A percentile compares a stretch with the other conserved stretches of the same genome.
Evolutionary conservation across 228 moss, liverwort and hornwort species (phyloP).

Genomic region (Sphagnum fallax): DNA sequence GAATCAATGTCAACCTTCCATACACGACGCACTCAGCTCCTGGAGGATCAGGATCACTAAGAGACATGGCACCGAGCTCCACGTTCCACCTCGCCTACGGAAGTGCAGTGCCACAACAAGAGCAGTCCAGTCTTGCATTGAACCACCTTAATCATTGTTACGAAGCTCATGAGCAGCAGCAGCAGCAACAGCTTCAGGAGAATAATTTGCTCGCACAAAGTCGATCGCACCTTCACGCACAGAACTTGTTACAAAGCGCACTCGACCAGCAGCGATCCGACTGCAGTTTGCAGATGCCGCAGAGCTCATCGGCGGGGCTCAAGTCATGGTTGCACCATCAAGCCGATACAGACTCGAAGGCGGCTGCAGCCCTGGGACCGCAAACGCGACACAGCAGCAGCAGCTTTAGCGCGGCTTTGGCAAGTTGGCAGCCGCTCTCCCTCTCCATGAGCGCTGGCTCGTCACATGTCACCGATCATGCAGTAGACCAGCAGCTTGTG

Average conservation of each 20-base stretch:
- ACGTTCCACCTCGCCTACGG: conserved; percentile 71
- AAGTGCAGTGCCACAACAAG: conserved; percentile 15
- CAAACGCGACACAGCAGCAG: conserved; percentile 11
- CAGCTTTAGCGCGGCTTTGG: conserved; percentile 33
- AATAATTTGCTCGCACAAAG: conserved; percentile 48
- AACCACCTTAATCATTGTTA: neutral
- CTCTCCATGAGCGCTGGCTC: conserved; percentile 95
- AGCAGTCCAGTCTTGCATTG: conserved; percentile 17
- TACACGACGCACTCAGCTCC: conserved; percentile 28
- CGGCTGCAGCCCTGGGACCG: conserved; percentile 3
- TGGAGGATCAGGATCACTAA: conserved; percentile 53
- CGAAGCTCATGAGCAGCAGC: conserved; percentile 37
- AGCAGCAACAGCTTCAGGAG: conserved; percentile 63
- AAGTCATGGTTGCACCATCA: conserved; percentile 87
- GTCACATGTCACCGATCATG: conserved; percentile 46
- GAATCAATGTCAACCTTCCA: conserved; percentile 68
- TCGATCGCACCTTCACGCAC: conserved; percentile 64
- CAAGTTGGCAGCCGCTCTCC: conserved; percentile 75
- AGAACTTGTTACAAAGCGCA: conserved; percentile 84
- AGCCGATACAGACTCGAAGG: conserved; percentile 33
- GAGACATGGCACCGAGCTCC: conserved; percentile 65
- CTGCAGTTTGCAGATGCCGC: conserved; percentile 68
- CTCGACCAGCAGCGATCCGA: conserved; percentile 63
- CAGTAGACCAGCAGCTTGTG: conserved; percentile 54
- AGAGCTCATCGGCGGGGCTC: conserved; percentile 53